These are phyloP conservation scores for Nevesoporus exiguus DNA, from an alignment of 768 basidiomycete genomes.

Conservation along the genomic window DNA sequence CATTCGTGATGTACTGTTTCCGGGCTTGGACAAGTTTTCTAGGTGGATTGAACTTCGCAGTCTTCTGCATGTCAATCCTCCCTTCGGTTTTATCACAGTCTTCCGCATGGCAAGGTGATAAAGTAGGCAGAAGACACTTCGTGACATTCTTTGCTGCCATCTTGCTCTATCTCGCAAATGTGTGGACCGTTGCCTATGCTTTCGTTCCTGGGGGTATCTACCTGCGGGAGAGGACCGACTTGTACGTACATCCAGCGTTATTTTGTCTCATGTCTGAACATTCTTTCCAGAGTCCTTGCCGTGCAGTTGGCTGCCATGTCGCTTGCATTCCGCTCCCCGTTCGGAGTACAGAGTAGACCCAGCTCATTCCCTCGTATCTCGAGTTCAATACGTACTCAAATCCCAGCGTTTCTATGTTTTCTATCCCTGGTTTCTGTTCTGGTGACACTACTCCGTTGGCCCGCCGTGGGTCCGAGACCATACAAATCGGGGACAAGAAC, in stretches of 20 bases:
- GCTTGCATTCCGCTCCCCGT: constrained; percentile 44
- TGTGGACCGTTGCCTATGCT: constrained; percentile 87
- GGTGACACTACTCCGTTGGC: constrained; percentile 52
- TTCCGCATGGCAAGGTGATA: constrained; percentile 34
- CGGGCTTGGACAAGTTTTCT: constrained; percentile 68
- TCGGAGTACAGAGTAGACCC: background rate
- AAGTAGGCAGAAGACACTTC: constrained; percentile 49
- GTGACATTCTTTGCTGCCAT: constrained; percentile 58
- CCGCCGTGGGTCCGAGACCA: constrained; percentile 47
- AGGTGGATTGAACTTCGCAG: constrained; percentile 59
- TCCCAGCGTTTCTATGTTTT: constrained; percentile 35
- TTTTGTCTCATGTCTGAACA: background rate
- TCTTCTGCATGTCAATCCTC: constrained; percentile 62
- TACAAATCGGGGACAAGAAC: constrained; percentile 62
- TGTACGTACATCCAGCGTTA: constrained; percentile 41
- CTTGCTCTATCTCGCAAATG: constrained; percentile 61
- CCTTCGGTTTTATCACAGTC: constrained; percentile 52
- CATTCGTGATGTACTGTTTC: constrained; percentile 55
- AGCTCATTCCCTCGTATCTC: constrained; percentile 11
- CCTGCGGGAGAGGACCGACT: constrained; percentile 73
- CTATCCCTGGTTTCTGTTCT: constrained; percentile 49
- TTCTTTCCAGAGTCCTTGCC: constrained; percentile 44
- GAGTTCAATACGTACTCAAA: constrained; percentile 25
- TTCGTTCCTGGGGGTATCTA: constrained; percentile 80
- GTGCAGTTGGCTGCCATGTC: constrained; percentile 52